Base-by-base conservation (phyloP, 371 early-diverging fungal species). In the Apophysomyces sp. region DNA sequence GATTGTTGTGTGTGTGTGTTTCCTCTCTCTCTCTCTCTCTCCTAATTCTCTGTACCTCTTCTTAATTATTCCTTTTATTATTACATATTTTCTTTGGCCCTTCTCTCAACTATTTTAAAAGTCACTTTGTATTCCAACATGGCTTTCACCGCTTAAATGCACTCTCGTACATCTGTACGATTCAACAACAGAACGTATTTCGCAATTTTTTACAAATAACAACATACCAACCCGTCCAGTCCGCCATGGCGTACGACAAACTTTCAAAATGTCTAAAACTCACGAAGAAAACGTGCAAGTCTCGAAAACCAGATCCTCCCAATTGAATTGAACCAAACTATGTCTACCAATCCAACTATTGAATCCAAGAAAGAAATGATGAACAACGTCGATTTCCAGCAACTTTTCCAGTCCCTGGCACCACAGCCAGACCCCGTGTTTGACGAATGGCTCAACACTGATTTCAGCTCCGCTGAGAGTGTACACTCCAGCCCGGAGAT, bases 401-500 rank as follows among this genome's bases (percentile, higher is more conserved):
- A 66, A 57, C 52, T 66, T 57, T 66, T 60, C 58, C 64, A 63
- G 26, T 54, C 61, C 51, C 58, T 63, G 44, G 34, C 51, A 40
- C 59, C 65, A 44, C 49, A 44, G 49, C 49, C 49, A 21, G 49
- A 44, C 56, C 26, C 57, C 24, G 52, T 63, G 13, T 36, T 63
- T 18, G 63, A 63, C 27, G 57, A 57, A 30, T 69, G 70, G 70
- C 41, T 69, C 26, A 32, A 58, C 16, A 51, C 62, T 27, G 70
- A 65, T 40, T 58, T 65, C 30, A 40, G 60, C 41, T 55, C 49
- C 7, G 39, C 55, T 27, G 55, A 49, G 15, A 63, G 64, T 54
- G 64, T 64, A 26, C 61, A 60, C 49, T 69, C 64, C 12, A 65
- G 61, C 28, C 70, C 70, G 13, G 70, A 69, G 49, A 61, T 71